These are phyloP conservation scores for Lactarius hengduanensis DNA, from an alignment of 768 basidiomycete species.

Conservation along the genomic window DNA sequence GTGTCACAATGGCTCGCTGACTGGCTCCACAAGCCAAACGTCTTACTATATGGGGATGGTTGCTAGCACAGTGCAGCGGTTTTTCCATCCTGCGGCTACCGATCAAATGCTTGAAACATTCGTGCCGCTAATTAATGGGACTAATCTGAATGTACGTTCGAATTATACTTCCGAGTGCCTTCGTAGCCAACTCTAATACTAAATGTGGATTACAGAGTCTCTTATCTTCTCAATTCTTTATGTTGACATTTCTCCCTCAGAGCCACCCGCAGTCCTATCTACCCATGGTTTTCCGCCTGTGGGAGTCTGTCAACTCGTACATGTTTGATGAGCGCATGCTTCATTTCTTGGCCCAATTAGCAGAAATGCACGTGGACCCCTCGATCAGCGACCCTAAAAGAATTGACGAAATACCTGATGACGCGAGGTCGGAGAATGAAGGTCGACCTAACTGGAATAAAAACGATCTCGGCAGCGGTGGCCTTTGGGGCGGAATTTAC, in stretches of 20 bases:
- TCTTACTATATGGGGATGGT: slow-evolving; percentile 76
- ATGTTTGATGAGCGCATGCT: slow-evolving; percentile 90
- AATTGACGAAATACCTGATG: slow-evolving; percentile 65
- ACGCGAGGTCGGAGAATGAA: slow-evolving; percentile 63
- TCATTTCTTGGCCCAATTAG: slow-evolving; percentile 72
- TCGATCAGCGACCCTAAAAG: slow-evolving; percentile 69
- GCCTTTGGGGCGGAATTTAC: slow-evolving; percentile 51
- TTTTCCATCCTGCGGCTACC: slow-evolving; percentile 86
- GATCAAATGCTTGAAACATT: slow-evolving; percentile 89
- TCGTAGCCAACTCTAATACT: slow-evolving; percentile 11
- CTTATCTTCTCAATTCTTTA: slow-evolving; percentile 80
- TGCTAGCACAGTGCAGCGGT: slow-evolving; percentile 65
- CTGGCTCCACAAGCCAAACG: slow-evolving; percentile 50
- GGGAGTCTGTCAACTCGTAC: slow-evolving; percentile 88
- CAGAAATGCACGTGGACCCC: slow-evolving; percentile 80
- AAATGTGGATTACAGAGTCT: slow-evolving; percentile 48
- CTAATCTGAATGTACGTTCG: slow-evolving; percentile 62
- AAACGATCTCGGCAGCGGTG: slow-evolving; percentile 41
- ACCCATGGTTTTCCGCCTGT: slow-evolving; percentile 79
- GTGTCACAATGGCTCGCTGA: neutral
- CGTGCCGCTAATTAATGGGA: slow-evolving; percentile 74
- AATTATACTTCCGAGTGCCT: slow-evolving; percentile 1
- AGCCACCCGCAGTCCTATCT: slow-evolving; percentile 83
- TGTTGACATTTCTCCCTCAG: slow-evolving; percentile 82
- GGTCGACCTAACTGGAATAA: slow-evolving; percentile 54